A percentile compares a stretch with the other conserved stretches of the same genome.
phyloP scores from a whole-genome alignment of 768 basidiomycete genomes.

The Leucocoprinus birnbaumii region DNA sequence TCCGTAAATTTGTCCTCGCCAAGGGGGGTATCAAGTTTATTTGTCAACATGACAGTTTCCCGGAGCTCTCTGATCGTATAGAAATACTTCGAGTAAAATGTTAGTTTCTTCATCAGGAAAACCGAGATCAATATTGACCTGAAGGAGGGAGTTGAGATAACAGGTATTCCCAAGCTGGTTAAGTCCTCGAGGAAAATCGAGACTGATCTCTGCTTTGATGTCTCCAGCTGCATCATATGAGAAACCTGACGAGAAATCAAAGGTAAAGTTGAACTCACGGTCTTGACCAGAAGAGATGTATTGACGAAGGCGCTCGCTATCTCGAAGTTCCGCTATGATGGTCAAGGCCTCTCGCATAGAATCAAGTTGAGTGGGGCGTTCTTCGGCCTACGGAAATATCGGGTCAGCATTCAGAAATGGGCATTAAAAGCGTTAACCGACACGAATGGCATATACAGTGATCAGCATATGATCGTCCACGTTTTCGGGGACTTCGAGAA shows the following conservation, averaged over 20 bases:
- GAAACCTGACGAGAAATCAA: too few species aligned
- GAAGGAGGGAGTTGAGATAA: slow-evolving; percentile 78
- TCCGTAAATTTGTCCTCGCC: slow-evolving; percentile 75
- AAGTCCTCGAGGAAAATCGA: slow-evolving; percentile 79
- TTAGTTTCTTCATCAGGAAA: neutral
- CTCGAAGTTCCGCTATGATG: slow-evolving; percentile 71
- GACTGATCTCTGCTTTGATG: slow-evolving; percentile 43
- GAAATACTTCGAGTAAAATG: slow-evolving; percentile 67
- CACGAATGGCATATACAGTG: slow-evolving; percentile 69
- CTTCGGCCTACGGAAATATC: slow-evolving; percentile 55
- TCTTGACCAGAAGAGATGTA: slow-evolving; percentile 67
- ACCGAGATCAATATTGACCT: slow-evolving; percentile 34
- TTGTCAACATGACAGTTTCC: slow-evolving; percentile 64
- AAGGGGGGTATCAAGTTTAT: slow-evolving; percentile 44
- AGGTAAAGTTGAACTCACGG: slow-evolving; percentile 52
- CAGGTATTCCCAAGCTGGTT: slow-evolving; percentile 90
- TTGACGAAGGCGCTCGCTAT: slow-evolving; percentile 67
- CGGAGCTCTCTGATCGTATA: slow-evolving; percentile 93
- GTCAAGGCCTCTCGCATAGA: slow-evolving; percentile 71
- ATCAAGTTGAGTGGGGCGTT: slow-evolving; percentile 62
- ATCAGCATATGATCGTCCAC: slow-evolving; percentile 78
- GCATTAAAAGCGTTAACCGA: slow-evolving; percentile 25
- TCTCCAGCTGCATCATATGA: slow-evolving; percentile 57
- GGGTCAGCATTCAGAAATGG: neutral
- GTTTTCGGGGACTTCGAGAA: slow-evolving; percentile 67